Conservation (phyloP, 2,329 filamentous ascomycete genomes). For the Colletotrichum sp. region DNA sequence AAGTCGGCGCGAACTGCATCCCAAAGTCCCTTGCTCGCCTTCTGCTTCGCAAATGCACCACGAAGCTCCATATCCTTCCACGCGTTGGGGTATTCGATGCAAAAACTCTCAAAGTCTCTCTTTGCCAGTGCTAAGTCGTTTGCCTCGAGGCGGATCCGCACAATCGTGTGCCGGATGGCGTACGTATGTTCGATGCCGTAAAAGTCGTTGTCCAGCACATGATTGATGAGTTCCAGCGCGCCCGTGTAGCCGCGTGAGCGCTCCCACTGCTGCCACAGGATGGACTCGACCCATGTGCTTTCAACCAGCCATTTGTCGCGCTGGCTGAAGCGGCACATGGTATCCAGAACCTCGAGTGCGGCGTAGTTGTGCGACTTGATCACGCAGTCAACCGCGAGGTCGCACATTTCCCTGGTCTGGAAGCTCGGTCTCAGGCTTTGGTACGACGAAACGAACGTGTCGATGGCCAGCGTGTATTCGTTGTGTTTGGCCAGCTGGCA, state of each 20-base stretch:
- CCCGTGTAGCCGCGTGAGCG: background rate
- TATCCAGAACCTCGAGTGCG: constrained; percentile 3
- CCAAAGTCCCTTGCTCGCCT: constrained; percentile 47
- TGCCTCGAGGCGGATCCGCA: constrained; percentile 15
- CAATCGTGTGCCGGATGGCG: constrained; percentile 2
- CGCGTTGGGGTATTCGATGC: background rate
- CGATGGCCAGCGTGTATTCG: constrained; percentile 9
- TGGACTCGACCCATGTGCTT: background rate
- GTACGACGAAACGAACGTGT: constrained; percentile 8
- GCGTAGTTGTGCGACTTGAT: constrained; percentile 1
- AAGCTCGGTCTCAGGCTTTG: background rate
- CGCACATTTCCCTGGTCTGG: background rate
- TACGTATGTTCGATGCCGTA: constrained; percentile 7
- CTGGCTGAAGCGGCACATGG: background rate
- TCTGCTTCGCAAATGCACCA: constrained; percentile 38
- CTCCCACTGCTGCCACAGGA: constrained; percentile 1
- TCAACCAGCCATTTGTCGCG: constrained; percentile 1
- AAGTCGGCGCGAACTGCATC: constrained; percentile 39
- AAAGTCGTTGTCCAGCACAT: background rate
- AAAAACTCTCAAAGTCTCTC: background rate
- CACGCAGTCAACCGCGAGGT: background rate
- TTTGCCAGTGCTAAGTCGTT: background rate
- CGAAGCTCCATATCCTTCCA: constrained; percentile 25
- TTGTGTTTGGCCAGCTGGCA: background rate
- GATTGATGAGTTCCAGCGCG: background rate